Base-by-base conservation (phyloP, 192 early-diverging fungal species). In the Funneliformis mosseae region DNA sequence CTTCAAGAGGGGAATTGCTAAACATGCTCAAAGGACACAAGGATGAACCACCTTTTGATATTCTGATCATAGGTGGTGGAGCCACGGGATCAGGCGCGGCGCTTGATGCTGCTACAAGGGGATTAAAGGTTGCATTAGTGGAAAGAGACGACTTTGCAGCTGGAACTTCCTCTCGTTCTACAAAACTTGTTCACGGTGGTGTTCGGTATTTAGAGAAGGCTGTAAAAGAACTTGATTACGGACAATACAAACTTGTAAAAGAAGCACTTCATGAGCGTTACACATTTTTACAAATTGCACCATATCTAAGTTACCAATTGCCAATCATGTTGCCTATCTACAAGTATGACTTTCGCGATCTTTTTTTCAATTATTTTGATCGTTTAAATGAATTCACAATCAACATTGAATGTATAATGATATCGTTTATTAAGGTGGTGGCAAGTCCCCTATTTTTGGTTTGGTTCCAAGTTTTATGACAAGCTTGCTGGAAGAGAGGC, bases 191-290 rank as follows among this genome's bases (percentile, higher is more conserved):
- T 33, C 97, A 99, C 81, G 97, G 97, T 77, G 97, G 97, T 73
- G 97, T 99, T 41, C 89, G 97, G 76, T 99, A 99, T 84, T 88
- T 99, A 72, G 94, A 99, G 82, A 99, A 99, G 89, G 96, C 97
- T 27, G 92, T 99, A 71, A 89, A 92, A 87, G 96, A 97, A 67
- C 84, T 97, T 38, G 97, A 99, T 81, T 96, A 95, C 87, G 96
- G 95, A 86, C 97, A 99, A 84, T 97, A 94, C 93, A 95, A 95
- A 85, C 90, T 99, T 70, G 97, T 99, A 27, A 88, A 90, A 67
- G 96, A 99, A 82, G 97, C 97, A 4, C 91, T 99, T 84, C 96
- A 97, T 77, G 97, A 99, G 84, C 94, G 97, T 81, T 91, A 92
- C 72, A 93, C 92, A 70, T 97, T 99, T 82, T 88, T 99, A 80